Evolutionary conservation across 164 flowering plant genomes (phyloP).

Genomic region (Magnolia sinica): DNA sequence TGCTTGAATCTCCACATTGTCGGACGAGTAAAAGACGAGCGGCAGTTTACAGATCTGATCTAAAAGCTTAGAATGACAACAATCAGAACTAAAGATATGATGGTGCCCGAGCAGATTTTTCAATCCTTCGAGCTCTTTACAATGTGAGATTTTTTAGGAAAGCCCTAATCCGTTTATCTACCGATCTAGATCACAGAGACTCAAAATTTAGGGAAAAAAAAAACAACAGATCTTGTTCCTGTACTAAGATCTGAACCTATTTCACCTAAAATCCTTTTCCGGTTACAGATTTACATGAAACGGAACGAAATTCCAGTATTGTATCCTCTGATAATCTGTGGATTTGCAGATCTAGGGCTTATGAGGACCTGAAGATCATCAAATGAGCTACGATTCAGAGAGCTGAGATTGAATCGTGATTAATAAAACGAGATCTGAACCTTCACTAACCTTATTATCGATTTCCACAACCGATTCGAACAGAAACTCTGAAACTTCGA

Average conservation of each 20-base stretch:
- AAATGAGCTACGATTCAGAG: not conserved
- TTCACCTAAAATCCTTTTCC: not conserved
- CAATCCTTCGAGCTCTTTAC: not conserved
- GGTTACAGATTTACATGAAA: not conserved
- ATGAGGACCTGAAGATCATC: not conserved
- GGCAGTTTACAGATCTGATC: not conserved
- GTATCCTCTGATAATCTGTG: not conserved
- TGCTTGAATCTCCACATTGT: constrained; percentile 95
- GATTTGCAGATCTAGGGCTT: not conserved
- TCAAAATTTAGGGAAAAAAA: too few relatives aligned
- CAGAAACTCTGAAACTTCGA: not conserved
- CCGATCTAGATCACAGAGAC: not conserved
- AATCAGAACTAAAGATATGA: not conserved
- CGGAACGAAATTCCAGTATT: not conserved
- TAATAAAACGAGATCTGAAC: constrained; percentile 1
- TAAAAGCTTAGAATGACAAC: not conserved
- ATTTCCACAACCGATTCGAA: not conserved
- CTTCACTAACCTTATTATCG: not conserved
- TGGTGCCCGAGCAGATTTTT: too few relatives aligned
- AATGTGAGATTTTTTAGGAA: not conserved
- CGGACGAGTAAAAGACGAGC: not conserved
- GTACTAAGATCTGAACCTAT: not conserved
- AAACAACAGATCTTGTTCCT: not conserved
- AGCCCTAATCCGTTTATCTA: not conserved
- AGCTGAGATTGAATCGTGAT: not conserved